phyloP scores from a whole-genome alignment of 2,329 filamentous ascomycete species.

The Fusarium denticulatum region DNA sequence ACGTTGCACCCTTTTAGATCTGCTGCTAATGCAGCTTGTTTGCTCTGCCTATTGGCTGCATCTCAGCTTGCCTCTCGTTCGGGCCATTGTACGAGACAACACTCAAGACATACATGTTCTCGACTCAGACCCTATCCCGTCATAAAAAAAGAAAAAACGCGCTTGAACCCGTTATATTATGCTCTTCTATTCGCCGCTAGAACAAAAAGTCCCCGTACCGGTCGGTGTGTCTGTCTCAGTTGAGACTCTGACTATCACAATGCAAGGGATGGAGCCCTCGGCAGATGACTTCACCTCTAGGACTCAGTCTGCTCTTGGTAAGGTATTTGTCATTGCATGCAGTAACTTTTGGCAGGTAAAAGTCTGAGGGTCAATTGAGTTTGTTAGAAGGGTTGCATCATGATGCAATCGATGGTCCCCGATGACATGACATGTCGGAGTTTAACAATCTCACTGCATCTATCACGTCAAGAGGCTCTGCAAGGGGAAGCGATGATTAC shows the following conservation, averaged over 20 bases:
- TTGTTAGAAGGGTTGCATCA: neutral
- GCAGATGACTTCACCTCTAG: neutral
- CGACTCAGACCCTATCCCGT: neutral
- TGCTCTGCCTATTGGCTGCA: neutral
- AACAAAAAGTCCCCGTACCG: constrained; percentile 17
- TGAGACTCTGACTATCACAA: constrained; percentile 16
- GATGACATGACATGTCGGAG: neutral
- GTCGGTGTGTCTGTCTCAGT: constrained; percentile 27
- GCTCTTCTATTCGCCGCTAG: neutral
- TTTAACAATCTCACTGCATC: neutral
- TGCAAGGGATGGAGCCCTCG: constrained; percentile 15
- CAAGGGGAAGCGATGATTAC: neutral
- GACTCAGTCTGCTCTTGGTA: neutral
- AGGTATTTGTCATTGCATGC: neutral
- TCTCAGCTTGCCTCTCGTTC: neutral
- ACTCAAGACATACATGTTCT: neutral
- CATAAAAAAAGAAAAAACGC: neutral
- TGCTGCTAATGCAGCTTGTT: neutral
- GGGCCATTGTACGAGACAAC: neutral
- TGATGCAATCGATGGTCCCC: no score
- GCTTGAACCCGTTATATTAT: neutral
- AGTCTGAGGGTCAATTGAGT: neutral
- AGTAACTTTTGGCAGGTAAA: no score
- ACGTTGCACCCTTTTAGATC: neutral
- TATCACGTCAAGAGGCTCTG: constrained; percentile 4